These are phyloP conservation scores for Apiotrichum veenhuisii DNA, from an alignment of 1,284 basidiomycete species.

Conservation along the genomic window DNA sequence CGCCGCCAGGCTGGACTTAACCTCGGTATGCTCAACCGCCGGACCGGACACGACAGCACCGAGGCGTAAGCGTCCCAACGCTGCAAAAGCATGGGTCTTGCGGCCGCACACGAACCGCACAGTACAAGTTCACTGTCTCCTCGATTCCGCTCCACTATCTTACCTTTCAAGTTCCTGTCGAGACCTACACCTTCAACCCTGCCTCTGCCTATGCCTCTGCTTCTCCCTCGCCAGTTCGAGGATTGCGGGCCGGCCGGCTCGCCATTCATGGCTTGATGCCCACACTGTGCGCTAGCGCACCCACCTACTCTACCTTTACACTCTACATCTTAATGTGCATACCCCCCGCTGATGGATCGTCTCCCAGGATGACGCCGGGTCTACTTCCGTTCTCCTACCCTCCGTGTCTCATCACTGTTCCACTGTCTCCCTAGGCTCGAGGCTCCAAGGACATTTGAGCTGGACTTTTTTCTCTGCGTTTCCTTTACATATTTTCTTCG, in stretches of 20 bases:
- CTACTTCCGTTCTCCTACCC: not conserved
- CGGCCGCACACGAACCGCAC: not conserved
- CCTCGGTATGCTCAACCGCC: constrained; percentile 34
- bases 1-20: constrained; percentile 31
- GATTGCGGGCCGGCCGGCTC: not conserved
- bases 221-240: not conserved
- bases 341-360: no score
- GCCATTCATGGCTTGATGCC: constrained; percentile 5
- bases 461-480: not conserved
- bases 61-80: constrained; percentile 1
- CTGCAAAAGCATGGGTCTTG: not conserved
- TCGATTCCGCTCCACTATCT: not conserved
- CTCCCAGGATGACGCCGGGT: not conserved
- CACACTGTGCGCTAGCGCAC: not conserved
- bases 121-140: no score
- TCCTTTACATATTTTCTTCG: not conserved
- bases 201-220: not conserved
- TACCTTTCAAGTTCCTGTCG: not conserved
- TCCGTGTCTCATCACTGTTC: not conserved
- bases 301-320: not conserved
- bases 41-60: constrained; percentile 13
- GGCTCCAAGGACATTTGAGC: constrained; percentile 3
- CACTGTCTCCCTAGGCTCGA: not conserved
- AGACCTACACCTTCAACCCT: no score
- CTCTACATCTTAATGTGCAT: not conserved